These are phyloP conservation scores for Penicillium coffeae DNA, from an alignment of 495 filamentous ascomycete species.

Conservation along the genomic window DNA sequence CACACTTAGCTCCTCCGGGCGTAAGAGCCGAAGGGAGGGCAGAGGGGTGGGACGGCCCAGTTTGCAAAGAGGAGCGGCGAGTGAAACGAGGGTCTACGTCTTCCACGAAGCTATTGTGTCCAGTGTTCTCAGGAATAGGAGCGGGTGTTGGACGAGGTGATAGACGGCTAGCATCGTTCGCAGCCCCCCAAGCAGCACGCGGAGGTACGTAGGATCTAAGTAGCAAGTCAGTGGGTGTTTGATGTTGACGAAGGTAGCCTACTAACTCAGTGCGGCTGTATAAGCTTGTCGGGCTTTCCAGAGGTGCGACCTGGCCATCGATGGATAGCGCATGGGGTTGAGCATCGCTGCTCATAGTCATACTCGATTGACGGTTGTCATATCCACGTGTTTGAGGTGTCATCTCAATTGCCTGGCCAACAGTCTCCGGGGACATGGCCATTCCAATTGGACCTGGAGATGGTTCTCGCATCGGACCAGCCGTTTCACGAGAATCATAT, in stretches of 20 bases:
- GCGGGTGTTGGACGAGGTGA: conserved; percentile 12
- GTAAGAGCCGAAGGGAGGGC: conserved; percentile 35
- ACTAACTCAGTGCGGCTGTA: conserved; percentile 77
- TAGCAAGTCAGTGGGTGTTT: conserved; percentile 24
- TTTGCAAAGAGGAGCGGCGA: conserved; percentile 34
- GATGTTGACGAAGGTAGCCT: not conserved
- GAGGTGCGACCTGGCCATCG: conserved; percentile 25
- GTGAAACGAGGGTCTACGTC: conserved; percentile 89
- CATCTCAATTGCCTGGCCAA: conserved; percentile 85
- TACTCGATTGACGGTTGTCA: conserved; percentile 47
- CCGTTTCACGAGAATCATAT: conserved; percentile 28
- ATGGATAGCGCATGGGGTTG: conserved; percentile 47
- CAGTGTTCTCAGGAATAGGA: conserved; percentile 3
- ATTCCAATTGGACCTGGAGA: conserved; percentile 60
- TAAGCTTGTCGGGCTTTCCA: conserved; percentile 57
- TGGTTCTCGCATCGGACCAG: conserved; percentile 26
- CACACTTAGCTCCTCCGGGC: conserved; percentile 35
- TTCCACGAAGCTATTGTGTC: conserved; percentile 71
- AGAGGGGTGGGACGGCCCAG: conserved; percentile 10
- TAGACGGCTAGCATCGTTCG: conserved; percentile 14
- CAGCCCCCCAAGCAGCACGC: conserved; percentile 43
- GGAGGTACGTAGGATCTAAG: conserved; percentile 60
- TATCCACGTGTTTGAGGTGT: conserved; percentile 45
- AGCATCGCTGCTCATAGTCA: conserved; percentile 65
- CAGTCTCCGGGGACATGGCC: conserved; percentile 46